Percentiles rank a stretch among this genome's conserved stretches.
Evolutionary conservation across 1,284 basidiomycete genomes (phyloP).

Genomic region (Megacollybia platyphylla): DNA sequence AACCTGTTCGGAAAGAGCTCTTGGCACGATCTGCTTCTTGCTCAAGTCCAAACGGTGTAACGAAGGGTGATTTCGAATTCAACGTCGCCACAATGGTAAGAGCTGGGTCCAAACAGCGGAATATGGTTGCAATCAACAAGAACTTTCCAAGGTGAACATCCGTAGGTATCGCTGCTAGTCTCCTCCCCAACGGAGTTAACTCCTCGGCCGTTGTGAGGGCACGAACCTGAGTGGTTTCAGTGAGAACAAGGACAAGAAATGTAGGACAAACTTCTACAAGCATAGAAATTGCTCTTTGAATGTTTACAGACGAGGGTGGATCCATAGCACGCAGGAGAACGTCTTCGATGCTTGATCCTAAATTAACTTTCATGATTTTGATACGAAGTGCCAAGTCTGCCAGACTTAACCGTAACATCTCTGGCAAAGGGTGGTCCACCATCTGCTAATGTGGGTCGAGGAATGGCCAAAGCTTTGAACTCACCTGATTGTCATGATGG

Average conservation of each 20-base stretch:
- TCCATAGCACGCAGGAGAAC: slow-evolving; percentile 84
- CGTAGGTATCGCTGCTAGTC: slow-evolving; percentile 87
- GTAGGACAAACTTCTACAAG: slow-evolving; percentile 69
- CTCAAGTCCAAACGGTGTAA: slow-evolving; percentile 83
- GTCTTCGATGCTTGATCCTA: slow-evolving; percentile 85
- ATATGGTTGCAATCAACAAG: slow-evolving; percentile 74
- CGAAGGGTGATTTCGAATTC: slow-evolving; percentile 89
- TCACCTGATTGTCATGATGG: slow-evolving; percentile 67
- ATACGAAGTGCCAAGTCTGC: slow-evolving; percentile 92
- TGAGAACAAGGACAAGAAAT: neutral
- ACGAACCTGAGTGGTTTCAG: slow-evolving; percentile 39
- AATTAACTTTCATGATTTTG: slow-evolving; percentile 90
- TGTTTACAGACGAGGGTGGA: slow-evolving; percentile 78
- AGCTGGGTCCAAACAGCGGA: slow-evolving; percentile 90
- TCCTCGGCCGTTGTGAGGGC: slow-evolving; percentile 82
- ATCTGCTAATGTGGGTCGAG: slow-evolving; percentile 36
- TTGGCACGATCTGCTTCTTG: slow-evolving; percentile 83
- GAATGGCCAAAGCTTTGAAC: slow-evolving; percentile 22
- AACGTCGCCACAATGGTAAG: slow-evolving; percentile 90
- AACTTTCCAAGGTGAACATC: slow-evolving; percentile 98
- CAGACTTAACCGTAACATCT: slow-evolving; percentile 91
- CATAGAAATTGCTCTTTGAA: slow-evolving; percentile 85
- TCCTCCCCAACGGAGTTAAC: slow-evolving; percentile 89
- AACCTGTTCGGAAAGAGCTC: slow-evolving; percentile 66
- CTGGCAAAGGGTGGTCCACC: slow-evolving; percentile 86